A percentile compares a stretch with the other conserved stretches of the same genome.
phyloP scores from a whole-genome alignment of 2,329 filamentous ascomycete species.

The Ceratocystis papillata region DNA sequence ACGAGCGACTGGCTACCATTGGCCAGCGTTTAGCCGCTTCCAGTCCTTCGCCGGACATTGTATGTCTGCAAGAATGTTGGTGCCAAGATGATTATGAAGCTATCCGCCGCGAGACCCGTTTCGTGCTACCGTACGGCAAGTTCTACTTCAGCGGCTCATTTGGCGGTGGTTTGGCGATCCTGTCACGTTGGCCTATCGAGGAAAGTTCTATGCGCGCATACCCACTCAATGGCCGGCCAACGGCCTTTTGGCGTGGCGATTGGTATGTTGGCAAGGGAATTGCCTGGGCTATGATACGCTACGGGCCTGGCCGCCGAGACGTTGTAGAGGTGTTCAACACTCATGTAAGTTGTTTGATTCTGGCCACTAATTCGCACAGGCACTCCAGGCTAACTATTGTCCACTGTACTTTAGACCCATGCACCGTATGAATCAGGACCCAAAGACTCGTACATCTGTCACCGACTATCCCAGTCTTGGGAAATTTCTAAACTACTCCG shows the following conservation, averaged over 20 bases:
- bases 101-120: conserved; percentile 61
- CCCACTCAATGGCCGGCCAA: conserved; percentile 83
- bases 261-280: conserved; percentile 96
- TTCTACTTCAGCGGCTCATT: conserved; percentile 87
- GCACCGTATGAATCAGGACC: conserved; percentile 74
- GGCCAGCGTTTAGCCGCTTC: conserved; percentile 63
- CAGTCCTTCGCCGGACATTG: conserved; percentile 65
- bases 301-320: conserved; percentile 53
- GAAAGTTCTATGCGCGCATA: conserved; percentile 80
- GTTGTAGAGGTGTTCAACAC: conserved; percentile 86
- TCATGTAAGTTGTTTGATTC: conserved; percentile 45
- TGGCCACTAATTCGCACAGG: neutral
- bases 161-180: conserved; percentile 76
- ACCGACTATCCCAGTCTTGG: conserved; percentile 89
- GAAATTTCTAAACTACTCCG: conserved; percentile 83
- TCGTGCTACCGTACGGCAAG: conserved; percentile 77
- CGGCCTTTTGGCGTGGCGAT: conserved; percentile 86
- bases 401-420: conserved; percentile 43
- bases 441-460: conserved; percentile 76
- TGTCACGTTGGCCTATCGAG: conserved; percentile 85
- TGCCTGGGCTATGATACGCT: conserved; percentile 67
- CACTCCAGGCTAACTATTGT: too few relatives aligned
- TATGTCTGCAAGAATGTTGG: conserved; percentile 94
- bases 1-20: conserved; percentile 71
- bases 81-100: conserved; percentile 70